Evolutionary conservation across 257 asterid genomes (phyloP).

Genomic region (Leptodermis oblonga): DNA sequence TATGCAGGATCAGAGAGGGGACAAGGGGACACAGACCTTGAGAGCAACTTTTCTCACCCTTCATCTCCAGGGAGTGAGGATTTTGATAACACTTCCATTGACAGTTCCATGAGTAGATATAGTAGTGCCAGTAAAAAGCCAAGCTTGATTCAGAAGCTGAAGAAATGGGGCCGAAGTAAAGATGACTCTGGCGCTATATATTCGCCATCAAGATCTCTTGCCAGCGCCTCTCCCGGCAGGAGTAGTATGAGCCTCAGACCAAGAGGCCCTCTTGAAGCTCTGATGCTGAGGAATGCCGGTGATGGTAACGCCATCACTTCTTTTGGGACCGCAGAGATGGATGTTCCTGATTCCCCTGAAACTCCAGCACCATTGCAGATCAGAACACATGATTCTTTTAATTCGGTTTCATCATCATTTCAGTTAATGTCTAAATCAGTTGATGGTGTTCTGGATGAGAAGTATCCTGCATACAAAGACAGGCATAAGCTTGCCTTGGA

Average conservation of each 20-base stretch:
- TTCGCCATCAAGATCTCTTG: constrained; percentile 76
- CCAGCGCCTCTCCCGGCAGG: constrained; percentile 66
- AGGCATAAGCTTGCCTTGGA: constrained; percentile 88
- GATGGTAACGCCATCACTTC: constrained; percentile 71
- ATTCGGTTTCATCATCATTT: constrained; percentile 71
- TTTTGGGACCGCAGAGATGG: constrained; percentile 64
- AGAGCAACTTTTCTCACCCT: constrained; percentile 76
- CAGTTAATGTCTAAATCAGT: constrained; percentile 87
- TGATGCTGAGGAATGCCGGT: constrained; percentile 81
- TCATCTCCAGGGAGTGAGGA: constrained; percentile 90
- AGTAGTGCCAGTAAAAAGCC: constrained; percentile 74
- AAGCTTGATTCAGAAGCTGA: constrained; percentile 69
- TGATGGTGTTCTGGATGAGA: constrained; percentile 79
- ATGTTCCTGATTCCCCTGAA: constrained; percentile 53
- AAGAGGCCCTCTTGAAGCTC: constrained; percentile 76
- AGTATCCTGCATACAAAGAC: constrained; percentile 86
- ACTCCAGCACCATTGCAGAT: constrained; percentile 28
- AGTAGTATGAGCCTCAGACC: constrained; percentile 40
- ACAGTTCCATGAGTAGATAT: constrained; percentile 64
- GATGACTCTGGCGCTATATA: constrained; percentile 65
- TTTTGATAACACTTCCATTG: constrained; percentile 66
- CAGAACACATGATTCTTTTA: constrained; percentile 38
- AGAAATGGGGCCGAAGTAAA: constrained; percentile 81
- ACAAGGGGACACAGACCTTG: constrained; percentile 88
- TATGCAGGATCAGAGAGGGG: constrained; percentile 97